These are phyloP conservation scores for Anethum foeniculum DNA, from an alignment of 140 eudicot genomes.

Conservation along the genomic window DNA sequence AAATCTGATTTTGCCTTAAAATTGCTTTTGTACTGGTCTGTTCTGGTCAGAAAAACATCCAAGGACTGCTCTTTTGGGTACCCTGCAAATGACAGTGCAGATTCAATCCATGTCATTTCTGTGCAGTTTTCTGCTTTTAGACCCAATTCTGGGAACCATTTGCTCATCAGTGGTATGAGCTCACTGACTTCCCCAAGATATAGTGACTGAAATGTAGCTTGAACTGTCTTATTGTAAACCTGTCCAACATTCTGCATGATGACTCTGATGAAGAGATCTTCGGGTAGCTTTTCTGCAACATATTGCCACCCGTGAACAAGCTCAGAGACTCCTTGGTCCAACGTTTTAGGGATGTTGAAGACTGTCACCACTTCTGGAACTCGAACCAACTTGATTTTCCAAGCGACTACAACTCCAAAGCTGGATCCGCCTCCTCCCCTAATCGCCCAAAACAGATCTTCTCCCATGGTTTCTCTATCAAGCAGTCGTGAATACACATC, in stretches of 20 bases:
- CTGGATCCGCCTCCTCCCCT: constrained; percentile 41
- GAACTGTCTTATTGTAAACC: constrained; percentile 3
- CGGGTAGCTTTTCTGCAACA: constrained; percentile 18
- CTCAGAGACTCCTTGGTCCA: constrained; percentile 22
- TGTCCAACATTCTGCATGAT: constrained; percentile 11
- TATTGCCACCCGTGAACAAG: constrained; percentile 30
- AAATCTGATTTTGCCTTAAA: constrained; percentile 3
- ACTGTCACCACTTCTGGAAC: constrained; percentile 34
- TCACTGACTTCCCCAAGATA: constrained; percentile 21
- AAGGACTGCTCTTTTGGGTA: constrained; percentile 20
- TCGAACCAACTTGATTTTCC: constrained; percentile 26
- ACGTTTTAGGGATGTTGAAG: constrained; percentile 15
- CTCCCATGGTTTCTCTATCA: constrained; percentile 35
- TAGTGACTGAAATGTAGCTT: constrained; percentile 25
- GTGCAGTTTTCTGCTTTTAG: constrained; percentile 17
- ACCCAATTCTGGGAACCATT: constrained; percentile 33
- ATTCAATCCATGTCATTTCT: constrained; percentile 30
- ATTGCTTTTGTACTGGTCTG: not conserved
- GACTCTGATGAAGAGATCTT: constrained; percentile 24
- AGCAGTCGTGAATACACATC: constrained; percentile 27
- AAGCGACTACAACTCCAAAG: constrained; percentile 34
- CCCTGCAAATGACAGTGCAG: constrained; percentile 25
- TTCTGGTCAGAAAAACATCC: constrained; percentile 13
- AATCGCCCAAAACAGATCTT: constrained; percentile 43
- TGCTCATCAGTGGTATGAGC: constrained; percentile 18